Conservation (phyloP, 768 basidiomycete genomes). For the Amanita subjunquillea region DNA sequence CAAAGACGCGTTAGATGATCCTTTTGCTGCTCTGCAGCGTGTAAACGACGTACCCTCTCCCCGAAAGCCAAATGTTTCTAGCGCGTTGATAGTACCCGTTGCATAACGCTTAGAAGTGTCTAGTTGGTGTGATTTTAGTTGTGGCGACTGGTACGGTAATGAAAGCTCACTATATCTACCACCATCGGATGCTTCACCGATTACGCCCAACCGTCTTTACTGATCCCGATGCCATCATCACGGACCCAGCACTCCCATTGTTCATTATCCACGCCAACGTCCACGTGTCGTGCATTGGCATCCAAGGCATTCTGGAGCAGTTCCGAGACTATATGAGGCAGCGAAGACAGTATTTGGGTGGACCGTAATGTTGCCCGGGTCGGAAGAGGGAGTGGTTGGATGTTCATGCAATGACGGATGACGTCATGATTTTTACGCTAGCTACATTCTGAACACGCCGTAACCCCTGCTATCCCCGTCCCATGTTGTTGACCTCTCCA, state of each 20-base stretch:
- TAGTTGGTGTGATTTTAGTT: slow-evolving; percentile 16
- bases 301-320: slow-evolving; percentile 88
- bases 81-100: slow-evolving; percentile 34
- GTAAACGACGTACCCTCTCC: slow-evolving; percentile 66
- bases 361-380: slow-evolving; percentile 73
- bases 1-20: not conserved
- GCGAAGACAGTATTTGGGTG: slow-evolving; percentile 72
- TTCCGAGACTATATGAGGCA: slow-evolving; percentile 74
- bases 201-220: slow-evolving; percentile 39
- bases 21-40: not conserved
- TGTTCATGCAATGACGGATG: slow-evolving; percentile 5
- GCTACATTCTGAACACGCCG: slow-evolving; percentile 86
- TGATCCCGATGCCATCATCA: slow-evolving; percentile 79
- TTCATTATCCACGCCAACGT: slow-evolving; percentile 62
- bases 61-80: slow-evolving; percentile 79
- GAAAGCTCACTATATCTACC: slow-evolving; percentile 61
- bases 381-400: slow-evolving; percentile 42
- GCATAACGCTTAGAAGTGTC: slow-evolving; percentile 68
- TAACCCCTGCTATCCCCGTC: slow-evolving; percentile 64
- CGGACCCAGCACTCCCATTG: slow-evolving; percentile 80
- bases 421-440: slow-evolving; percentile 4
- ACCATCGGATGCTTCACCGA: slow-evolving; percentile 40
- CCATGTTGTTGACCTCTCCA: slow-evolving; percentile 45
- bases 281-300: slow-evolving; percentile 58
- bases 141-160: not conserved